Evolutionary conservation across 352 stramenopile genomes (phyloP).

Genomic region (Phytopythium kandeliae): DNA sequence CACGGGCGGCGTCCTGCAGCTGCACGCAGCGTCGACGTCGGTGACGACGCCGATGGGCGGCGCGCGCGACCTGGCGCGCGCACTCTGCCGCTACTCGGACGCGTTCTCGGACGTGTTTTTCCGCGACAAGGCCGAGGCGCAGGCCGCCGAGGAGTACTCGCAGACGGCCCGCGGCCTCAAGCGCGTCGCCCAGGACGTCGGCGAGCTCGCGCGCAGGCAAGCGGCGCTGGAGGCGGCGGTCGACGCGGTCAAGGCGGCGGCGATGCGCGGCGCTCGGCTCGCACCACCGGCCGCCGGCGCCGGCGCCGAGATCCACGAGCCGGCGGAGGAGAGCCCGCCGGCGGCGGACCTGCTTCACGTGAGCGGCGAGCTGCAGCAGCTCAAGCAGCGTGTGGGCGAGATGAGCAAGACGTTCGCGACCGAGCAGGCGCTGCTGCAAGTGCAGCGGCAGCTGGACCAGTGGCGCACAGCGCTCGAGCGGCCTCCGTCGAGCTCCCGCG

Average conservation of each 20-base stretch:
- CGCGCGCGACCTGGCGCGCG: constrained; percentile 6
- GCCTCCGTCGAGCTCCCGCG: not conserved
- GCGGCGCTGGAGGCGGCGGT: constrained; percentile 25
- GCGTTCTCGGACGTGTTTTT: constrained; percentile 52
- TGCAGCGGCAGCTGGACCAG: constrained; percentile 31
- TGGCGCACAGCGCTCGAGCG: constrained; percentile 8
- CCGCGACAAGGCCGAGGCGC: constrained; percentile 19
- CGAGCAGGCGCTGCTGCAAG: constrained; percentile 30
- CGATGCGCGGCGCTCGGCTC: constrained; percentile 4
- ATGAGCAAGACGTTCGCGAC: constrained; percentile 49
- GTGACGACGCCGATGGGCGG: constrained; percentile 5
- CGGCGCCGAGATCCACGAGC: no score
- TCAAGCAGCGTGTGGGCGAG: constrained; percentile 28
- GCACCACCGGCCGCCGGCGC: not conserved
- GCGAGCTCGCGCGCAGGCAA: constrained; percentile 38
- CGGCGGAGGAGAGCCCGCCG: not conserved
- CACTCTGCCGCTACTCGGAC: constrained; percentile 47
- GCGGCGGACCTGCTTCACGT: constrained; percentile 6
- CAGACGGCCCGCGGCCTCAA: constrained; percentile 37
- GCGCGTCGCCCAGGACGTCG: constrained; percentile 32
- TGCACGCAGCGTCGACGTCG: constrained; percentile 1
- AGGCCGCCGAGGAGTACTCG: constrained; percentile 17
- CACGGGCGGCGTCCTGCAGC: not conserved
- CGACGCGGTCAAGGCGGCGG: constrained; percentile 11
- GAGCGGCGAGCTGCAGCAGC: constrained; percentile 26